Conservation (phyloP, 345 rosid species). For the Excoecaria agallocha region DNA sequence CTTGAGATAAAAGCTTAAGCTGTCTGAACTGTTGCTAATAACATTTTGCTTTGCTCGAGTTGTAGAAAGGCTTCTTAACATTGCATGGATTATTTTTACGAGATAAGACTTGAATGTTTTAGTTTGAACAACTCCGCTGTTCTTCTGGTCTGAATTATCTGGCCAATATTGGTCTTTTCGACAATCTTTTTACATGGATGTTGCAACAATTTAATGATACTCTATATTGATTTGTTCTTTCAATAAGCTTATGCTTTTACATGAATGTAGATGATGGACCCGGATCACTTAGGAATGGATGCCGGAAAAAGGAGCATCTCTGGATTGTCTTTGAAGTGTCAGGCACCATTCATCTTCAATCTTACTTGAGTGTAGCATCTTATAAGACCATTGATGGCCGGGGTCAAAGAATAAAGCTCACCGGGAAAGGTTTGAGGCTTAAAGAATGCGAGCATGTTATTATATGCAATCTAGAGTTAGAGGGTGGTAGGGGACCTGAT, state of each 20-base stretch:
- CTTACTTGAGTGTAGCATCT: constrained; percentile 69
- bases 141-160: background rate
- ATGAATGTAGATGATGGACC: constrained; percentile 78
- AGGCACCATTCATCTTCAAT: constrained; percentile 64
- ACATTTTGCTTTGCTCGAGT: background rate
- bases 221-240: background rate
- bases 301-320: constrained; percentile 68
- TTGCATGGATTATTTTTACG: constrained; percentile 7
- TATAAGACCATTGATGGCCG: constrained; percentile 95
- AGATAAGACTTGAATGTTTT: background rate
- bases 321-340: constrained; percentile 89
- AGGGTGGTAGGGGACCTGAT: constrained; percentile 83
- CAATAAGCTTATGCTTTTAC: background rate
- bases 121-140: background rate
- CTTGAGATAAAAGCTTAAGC: background rate
- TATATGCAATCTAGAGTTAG: constrained; percentile 80
- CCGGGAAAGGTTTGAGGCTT: constrained; percentile 85
- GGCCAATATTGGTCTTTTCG: background rate
- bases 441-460: constrained; percentile 85
- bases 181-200: background rate
- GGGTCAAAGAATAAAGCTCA: constrained; percentile 75
- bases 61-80: background rate
- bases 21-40: background rate
- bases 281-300: constrained; percentile 79
- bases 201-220: background rate